Conservation (phyloP, 208 protist species). For the Leishmania guyanensis region DNA sequence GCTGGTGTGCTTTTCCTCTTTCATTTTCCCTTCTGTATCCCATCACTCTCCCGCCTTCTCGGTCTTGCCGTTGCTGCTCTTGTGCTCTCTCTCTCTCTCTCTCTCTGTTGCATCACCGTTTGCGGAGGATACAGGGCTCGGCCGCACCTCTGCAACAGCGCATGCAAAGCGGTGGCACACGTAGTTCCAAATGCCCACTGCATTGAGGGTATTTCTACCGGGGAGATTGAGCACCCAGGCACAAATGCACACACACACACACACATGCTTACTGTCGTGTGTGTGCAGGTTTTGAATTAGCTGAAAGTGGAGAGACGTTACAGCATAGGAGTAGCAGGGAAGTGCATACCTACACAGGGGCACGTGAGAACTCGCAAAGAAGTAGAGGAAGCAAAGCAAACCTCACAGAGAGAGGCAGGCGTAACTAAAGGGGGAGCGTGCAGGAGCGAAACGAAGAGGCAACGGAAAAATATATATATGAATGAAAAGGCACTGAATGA, state of each 20-base stretch:
- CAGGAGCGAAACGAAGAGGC: background rate
- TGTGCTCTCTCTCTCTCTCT: background rate
- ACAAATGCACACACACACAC: background rate
- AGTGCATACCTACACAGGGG: background rate
- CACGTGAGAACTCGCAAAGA: background rate
- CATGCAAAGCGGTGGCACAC: background rate
- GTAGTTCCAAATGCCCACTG: background rate
- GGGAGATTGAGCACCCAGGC: background rate
- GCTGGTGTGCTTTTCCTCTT: background rate
- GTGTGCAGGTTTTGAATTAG: background rate
- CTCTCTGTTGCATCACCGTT: background rate
- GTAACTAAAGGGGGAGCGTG: background rate
- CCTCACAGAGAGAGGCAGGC: constrained; percentile 3
- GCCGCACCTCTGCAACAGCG: background rate
- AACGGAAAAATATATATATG: background rate
- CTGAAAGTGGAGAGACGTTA: background rate
- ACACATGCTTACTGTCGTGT: background rate
- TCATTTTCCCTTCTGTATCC: background rate
- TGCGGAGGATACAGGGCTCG: background rate
- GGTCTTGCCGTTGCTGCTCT: no score
- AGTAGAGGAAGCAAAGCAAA: constrained; percentile 19
- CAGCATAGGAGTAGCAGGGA: background rate
- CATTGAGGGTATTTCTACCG: background rate
- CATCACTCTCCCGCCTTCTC: background rate
- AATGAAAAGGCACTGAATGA: background rate